Conservation (phyloP, 257 asterid genomes). For the Gynochthodes officinalis region DNA sequence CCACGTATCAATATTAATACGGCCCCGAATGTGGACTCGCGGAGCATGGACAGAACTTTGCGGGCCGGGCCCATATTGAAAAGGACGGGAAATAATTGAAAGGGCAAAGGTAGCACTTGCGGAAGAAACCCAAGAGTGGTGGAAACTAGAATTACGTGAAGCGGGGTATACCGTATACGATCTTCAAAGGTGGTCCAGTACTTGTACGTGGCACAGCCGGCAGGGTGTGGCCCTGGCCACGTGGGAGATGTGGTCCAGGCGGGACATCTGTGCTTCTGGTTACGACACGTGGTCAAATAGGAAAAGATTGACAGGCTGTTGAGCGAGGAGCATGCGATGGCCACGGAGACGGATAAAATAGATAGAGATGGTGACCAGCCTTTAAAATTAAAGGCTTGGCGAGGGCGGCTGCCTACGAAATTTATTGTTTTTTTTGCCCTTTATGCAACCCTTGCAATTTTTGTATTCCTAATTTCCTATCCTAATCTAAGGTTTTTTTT, state of each 20-base stretch:
- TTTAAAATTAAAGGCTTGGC: too few species aligned
- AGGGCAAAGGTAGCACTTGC: constrained; percentile 10
- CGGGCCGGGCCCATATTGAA: constrained; percentile 55
- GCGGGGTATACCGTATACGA: not conserved
- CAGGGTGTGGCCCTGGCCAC: constrained; percentile 70
- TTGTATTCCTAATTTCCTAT: too few species aligned
- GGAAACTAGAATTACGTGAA: constrained; percentile 6
- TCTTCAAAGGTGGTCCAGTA: constrained; percentile 61
- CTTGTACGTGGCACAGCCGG: constrained; percentile 68
- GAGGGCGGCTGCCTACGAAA: too few species aligned
- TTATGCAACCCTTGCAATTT: too few species aligned
- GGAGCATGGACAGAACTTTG: constrained; percentile 42
- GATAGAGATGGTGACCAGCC: too few species aligned
- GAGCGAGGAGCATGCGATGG: constrained; percentile 19
- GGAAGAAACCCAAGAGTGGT: constrained; percentile 12
- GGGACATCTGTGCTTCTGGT: constrained; percentile 21
- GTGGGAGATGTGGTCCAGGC: constrained; percentile 83
- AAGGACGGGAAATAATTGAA: constrained; percentile 57
- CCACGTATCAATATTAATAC: not conserved
- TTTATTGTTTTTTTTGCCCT: too few species aligned
- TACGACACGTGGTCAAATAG: constrained; percentile 36
- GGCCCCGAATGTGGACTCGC: constrained; percentile 9
- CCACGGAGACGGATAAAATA: not conserved
- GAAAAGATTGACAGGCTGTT: constrained; percentile 42
- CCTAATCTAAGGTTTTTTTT: too few species aligned